Conservation (phyloP, 345 rosid species). For the Leavenworthia alabamica region DNA sequence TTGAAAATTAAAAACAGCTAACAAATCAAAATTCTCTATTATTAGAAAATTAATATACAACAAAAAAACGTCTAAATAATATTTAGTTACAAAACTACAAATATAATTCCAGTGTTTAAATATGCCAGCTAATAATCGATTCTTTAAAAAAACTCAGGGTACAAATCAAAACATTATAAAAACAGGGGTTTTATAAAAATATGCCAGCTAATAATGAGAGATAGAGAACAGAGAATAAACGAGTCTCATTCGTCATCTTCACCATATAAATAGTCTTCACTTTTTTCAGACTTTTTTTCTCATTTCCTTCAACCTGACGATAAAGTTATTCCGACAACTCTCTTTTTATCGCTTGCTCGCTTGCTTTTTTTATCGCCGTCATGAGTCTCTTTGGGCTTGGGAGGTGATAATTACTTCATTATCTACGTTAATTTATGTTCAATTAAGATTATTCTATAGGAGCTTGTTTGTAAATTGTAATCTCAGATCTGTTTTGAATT, state of each 20-base stretch:
- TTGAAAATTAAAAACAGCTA: no score
- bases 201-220: constrained; percentile 25
- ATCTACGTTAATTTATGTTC: not conserved
- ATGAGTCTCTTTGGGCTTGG: constrained; percentile 29
- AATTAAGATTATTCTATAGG: not conserved
- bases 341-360: not conserved
- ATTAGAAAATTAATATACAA: no score
- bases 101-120: no score
- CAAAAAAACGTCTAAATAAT: no score
- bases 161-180: not conserved
- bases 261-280: constrained; percentile 13
- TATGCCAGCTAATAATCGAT: no score
- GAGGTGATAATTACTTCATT: constrained; percentile 9
- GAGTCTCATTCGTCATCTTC: constrained; percentile 19
- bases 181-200: constrained; percentile 1
- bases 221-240: constrained; percentile 11
- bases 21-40: no score
- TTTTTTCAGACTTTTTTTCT: constrained; percentile 10
- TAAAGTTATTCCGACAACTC: not conserved
- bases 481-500: constrained; percentile 26
- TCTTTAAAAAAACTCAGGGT: not conserved
- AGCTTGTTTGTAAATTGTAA: not conserved
- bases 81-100: no score
- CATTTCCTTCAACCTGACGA: constrained; percentile 11
- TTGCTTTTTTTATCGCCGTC: constrained; percentile 11